Evolutionary conservation across 2,329 filamentous ascomycete genomes (phyloP).

Genomic region (Phaeosphaeriaceae sp.): DNA sequence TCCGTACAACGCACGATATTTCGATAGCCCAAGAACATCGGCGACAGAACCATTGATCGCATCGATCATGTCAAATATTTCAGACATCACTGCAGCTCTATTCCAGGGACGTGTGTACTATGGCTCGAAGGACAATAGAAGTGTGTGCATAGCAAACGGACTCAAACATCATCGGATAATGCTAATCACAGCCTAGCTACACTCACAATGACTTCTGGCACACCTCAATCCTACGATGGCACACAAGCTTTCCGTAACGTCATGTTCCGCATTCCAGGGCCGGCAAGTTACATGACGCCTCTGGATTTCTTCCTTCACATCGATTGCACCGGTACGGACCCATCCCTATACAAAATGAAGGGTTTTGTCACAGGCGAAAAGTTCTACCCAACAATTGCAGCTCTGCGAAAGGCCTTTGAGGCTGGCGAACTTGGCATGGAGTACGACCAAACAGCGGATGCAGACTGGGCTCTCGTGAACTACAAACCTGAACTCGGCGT

Average conservation of each 20-base stretch:
- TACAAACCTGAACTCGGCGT: conserved; percentile 39
- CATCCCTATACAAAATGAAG: conserved; percentile 51
- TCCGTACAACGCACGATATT: conserved; percentile 36
- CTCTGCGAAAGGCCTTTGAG: conserved; percentile 56
- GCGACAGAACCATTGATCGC: conserved; percentile 48
- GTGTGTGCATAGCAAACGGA: not conserved
- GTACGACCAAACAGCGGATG: conserved; percentile 57
- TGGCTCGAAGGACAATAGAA: conserved; percentile 24
- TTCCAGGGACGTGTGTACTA: conserved; percentile 39
- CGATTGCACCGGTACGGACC: conserved; percentile 54
- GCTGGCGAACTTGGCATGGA: conserved; percentile 53
- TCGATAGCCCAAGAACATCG: conserved; percentile 20
- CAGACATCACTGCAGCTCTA: conserved; percentile 54
- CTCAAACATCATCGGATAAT: not conserved
- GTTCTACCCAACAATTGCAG: conserved; percentile 60
- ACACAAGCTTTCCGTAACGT: conserved; percentile 49
- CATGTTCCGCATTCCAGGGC: conserved; percentile 53
- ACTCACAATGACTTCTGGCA: conserved; percentile 35
- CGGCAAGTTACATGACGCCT: conserved; percentile 50
- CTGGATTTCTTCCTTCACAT: conserved; percentile 56
- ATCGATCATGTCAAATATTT: conserved; percentile 54
- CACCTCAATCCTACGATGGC: conserved; percentile 49
- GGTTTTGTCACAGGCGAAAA: conserved; percentile 58
- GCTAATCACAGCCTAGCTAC: conserved; percentile 16
- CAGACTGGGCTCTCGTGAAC: conserved; percentile 54